Conservation (phyloP, 495 filamentous ascomycete species). For the Penicillium salamii region DNA sequence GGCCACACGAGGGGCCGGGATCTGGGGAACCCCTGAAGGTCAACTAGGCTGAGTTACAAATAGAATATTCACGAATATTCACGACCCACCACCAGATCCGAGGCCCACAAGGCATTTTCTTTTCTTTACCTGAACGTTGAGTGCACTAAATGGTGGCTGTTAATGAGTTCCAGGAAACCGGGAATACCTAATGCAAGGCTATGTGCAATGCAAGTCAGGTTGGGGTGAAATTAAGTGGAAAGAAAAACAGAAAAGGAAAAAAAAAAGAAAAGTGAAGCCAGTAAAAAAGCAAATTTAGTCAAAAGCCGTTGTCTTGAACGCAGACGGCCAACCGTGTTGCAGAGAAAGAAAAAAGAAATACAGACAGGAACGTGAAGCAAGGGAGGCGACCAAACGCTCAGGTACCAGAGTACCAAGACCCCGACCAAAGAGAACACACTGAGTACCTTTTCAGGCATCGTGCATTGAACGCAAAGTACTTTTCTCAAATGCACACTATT, state of each 20-base stretch:
- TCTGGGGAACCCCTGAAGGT: slow-evolving; percentile 1
- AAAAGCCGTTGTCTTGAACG: too few relatives aligned
- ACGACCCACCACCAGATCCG: neutral
- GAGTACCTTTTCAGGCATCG: neutral
- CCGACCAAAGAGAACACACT: neutral
- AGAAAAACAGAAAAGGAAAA: slow-evolving; percentile 4
- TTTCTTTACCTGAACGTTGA: slow-evolving; percentile 3
- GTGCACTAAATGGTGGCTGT: slow-evolving; percentile 13
- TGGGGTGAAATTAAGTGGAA: slow-evolving; percentile 2
- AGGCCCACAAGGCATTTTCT: neutral
- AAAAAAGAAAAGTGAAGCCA: neutral
- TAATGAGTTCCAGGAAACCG: slow-evolving; percentile 17
- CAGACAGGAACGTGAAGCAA: slow-evolving; percentile 1
- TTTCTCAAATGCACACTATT: slow-evolving; percentile 3
- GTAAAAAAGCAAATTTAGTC: too few relatives aligned
- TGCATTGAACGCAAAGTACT: neutral
- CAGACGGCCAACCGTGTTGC: too few relatives aligned
- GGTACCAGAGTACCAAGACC: slow-evolving; percentile 8
- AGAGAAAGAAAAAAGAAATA: neutral
- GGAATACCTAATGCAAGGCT: slow-evolving; percentile 21
- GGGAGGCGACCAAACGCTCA: neutral
- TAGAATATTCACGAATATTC: neutral
- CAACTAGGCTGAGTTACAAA: neutral
- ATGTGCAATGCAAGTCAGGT: slow-evolving; percentile 26
- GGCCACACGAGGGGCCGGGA: slow-evolving; percentile 4